These are phyloP conservation scores for Citrus australasica DNA, from an alignment of 345 rosid species.

Conservation along the genomic window DNA sequence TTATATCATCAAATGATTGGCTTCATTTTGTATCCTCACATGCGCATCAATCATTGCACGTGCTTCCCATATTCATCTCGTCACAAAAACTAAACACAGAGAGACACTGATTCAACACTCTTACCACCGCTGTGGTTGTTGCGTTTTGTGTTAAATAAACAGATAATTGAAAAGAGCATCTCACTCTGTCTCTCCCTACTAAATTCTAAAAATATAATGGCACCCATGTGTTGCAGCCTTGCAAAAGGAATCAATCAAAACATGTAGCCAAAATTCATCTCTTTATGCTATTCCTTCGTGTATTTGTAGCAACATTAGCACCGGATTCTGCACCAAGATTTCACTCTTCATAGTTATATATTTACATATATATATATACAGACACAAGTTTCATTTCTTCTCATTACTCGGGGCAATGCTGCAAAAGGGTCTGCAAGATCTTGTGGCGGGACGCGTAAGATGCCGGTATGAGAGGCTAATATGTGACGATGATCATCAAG, in stretches of 20 bases:
- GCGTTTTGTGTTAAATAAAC: constrained; percentile 2
- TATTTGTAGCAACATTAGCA: background rate
- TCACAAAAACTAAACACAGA: background rate
- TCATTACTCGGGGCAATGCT: background rate
- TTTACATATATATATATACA: too few relatives aligned
- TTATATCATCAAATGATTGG: constrained; percentile 29
- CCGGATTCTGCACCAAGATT: constrained; percentile 1
- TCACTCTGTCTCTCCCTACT: constrained; percentile 2
- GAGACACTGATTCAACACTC: background rate
- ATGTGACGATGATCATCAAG: background rate
- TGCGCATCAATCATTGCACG: constrained; percentile 47
- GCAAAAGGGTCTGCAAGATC: constrained; percentile 27
- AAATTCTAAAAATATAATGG: constrained; percentile 3
- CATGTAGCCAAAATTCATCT: too few relatives aligned
- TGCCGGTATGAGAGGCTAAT: background rate
- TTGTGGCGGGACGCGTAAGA: background rate
- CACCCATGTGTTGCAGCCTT: constrained; percentile 20
- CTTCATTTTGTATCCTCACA: constrained; percentile 24
- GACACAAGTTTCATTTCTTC: too few relatives aligned
- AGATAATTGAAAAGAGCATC: background rate
- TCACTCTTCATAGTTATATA: too few relatives aligned
- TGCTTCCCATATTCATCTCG: constrained; percentile 20
- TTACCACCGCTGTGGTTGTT: constrained; percentile 3
- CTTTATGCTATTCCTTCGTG: background rate
- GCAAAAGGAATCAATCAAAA: background rate